Evolutionary conservation across 2,329 filamentous ascomycete species (phyloP), one percentile per base, ranked within the genome.

Genomic region (Verticillium isaacii): DNA sequence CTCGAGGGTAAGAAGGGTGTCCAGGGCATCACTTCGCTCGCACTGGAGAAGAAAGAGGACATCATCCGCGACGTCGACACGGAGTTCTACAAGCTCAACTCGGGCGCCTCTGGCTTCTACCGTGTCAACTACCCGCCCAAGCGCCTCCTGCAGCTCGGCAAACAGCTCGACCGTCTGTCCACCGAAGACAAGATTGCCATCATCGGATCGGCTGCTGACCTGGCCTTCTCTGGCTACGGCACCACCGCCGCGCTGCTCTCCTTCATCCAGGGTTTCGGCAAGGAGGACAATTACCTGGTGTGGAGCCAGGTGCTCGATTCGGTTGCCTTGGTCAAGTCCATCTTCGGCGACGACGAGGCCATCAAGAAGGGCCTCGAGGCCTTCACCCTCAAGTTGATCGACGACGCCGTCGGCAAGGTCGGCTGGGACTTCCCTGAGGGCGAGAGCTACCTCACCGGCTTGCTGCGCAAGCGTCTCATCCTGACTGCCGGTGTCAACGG

Each of bases 41-140:
- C 91, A 59, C 80, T 99, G 55, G 90, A 88, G 0, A 80, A 84
- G 61, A 97, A 92, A 78, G 84, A 91, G 68, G 88, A 92, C 61
- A 93, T 87, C 14, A 85, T 98, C 62, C 82, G 84, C 57, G 88
- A 89, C 63, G 80, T 96, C 62, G 86, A 92, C 67, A 84, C 89
- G 56, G 84, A 86, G 45, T 97, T 97, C 75, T 99, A 98, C 80
- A 96, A 97, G 79, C 82, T 99, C 70, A 99, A 99, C 80, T 88
- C 89, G 64, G 87, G 94, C 61, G 90, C 94, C 62, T 93, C 89
- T 59, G 94, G 93, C 32, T 97, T 87, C 72, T 98, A 96, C 78
- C 87, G 93, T 64, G 95, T 94, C 57, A 97, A 96, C 77, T 96
- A 98, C 72, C 92, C 95, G 5, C 88, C 92, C n/a, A 82, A 86